phyloP scores from a whole-genome alignment of 176 grass and related monocot genomes.

The Oryza longistaminata region DNA sequence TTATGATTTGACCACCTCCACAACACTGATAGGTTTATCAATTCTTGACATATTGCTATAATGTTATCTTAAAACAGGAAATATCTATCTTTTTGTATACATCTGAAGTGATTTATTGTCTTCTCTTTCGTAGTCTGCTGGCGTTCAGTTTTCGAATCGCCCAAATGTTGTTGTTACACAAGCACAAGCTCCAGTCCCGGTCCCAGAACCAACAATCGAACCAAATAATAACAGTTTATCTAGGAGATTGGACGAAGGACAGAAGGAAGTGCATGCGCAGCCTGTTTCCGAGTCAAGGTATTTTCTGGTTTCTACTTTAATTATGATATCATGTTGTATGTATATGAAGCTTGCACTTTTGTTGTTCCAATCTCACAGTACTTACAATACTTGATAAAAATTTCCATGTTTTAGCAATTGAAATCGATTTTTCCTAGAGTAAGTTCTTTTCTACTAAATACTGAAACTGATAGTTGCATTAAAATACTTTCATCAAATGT shows the following conservation, averaged over 20 bases:
- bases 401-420: neutral
- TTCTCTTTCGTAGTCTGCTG: slow-evolving; percentile 53
- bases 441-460: slow-evolving; percentile 9
- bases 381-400: neutral
- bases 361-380: neutral
- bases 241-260: slow-evolving; percentile 43
- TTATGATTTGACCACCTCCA: slow-evolving; percentile 23
- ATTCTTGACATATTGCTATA: slow-evolving; percentile 18
- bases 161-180: slow-evolving; percentile 56
- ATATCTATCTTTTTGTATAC: slow-evolving; percentile 20
- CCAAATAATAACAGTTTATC: slow-evolving; percentile 38
- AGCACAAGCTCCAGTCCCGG: slow-evolving; percentile 38
- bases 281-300: slow-evolving; percentile 71
- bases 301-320: slow-evolving; percentile 1
- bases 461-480: neutral
- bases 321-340: neutral
- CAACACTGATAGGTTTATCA: slow-evolving; percentile 15
- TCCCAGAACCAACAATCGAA: slow-evolving; percentile 43
- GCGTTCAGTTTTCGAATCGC: slow-evolving; percentile 68
- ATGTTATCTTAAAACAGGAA: slow-evolving; percentile 9
- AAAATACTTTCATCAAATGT: slow-evolving; percentile 6
- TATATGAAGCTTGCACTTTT: neutral
- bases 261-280: slow-evolving; percentile 49
- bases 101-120: slow-evolving; percentile 39
- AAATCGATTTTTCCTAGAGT: slow-evolving; percentile 1